Evolutionary conservation across 2,329 filamentous ascomycete species (phyloP).

Genomic region (Neopestalotiopsis rosae): DNA sequence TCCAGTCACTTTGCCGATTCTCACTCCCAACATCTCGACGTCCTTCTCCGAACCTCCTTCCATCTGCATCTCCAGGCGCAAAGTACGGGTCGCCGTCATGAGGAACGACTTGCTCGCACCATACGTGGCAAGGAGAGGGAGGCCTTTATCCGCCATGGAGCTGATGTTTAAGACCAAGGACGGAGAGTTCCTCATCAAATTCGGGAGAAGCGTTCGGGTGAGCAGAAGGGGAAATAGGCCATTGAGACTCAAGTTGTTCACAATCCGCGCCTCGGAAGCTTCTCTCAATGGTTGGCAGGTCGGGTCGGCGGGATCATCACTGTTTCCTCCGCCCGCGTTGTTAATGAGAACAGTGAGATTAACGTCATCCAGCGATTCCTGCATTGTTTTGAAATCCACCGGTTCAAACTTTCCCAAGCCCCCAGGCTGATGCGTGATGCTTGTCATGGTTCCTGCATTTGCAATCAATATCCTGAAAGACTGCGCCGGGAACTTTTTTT

Average conservation of each 20-base stretch:
- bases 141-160: slow-evolving; percentile 47
- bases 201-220: slow-evolving; percentile 50
- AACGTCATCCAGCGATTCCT: slow-evolving; percentile 31
- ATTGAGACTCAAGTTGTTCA: slow-evolving; percentile 52
- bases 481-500: slow-evolving; percentile 38
- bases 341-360: slow-evolving; percentile 61
- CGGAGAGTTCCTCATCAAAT: slow-evolving; percentile 45
- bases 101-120: slow-evolving; percentile 51
- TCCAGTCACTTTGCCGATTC: slow-evolving; percentile 26
- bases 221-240: slow-evolving; percentile 55
- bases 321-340: slow-evolving; percentile 54
- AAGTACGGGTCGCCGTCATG: slow-evolving; percentile 41
- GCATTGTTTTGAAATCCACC: not conserved
- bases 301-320: slow-evolving; percentile 41
- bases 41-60: slow-evolving; percentile 7
- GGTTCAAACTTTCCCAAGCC: slow-evolving; percentile 21
- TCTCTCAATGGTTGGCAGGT: slow-evolving; percentile 42
- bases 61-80: slow-evolving; percentile 47
- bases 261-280: slow-evolving; percentile 41
- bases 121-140: slow-evolving; percentile 54
- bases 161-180: slow-evolving; percentile 57
- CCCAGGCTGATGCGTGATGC: not conserved
- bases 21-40: slow-evolving; percentile 24
- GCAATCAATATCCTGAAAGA: slow-evolving; percentile 45
- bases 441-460: slow-evolving; percentile 39